A percentile compares a stretch with the other conserved stretches of the same genome.
Evolutionary conservation across 2,329 filamentous ascomycete genomes (phyloP).

Genomic region (Tolypocladium tundrense): DNA sequence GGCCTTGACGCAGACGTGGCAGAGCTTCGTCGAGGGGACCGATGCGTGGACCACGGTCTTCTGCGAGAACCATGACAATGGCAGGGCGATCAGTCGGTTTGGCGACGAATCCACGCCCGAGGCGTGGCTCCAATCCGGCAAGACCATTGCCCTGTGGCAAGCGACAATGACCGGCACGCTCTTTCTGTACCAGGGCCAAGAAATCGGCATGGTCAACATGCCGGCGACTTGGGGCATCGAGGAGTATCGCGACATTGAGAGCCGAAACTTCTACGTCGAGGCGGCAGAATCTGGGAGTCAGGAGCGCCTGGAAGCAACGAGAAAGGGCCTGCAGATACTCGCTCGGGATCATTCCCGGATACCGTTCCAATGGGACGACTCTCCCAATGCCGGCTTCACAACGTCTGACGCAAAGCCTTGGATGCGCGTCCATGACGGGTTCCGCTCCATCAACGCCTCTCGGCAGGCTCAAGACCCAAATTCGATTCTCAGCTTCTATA

Average conservation of each 20-base stretch:
- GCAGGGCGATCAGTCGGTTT: conserved; percentile 42
- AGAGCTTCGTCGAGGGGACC: conserved; percentile 35
- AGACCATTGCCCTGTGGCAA: conserved; percentile 42
- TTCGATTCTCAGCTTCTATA: conserved; percentile 51
- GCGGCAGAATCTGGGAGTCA: conserved; percentile 24
- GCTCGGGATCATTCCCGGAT: conserved; percentile 54
- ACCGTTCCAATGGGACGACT: conserved; percentile 56
- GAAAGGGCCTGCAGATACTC: conserved; percentile 43
- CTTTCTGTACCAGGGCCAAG: conserved; percentile 51
- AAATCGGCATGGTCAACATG: conserved; percentile 51
- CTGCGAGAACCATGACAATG: conserved; percentile 55
- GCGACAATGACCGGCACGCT: conserved; percentile 40
- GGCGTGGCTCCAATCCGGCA: conserved; percentile 33
- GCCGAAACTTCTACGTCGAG: conserved; percentile 39
- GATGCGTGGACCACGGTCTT: conserved; percentile 51
- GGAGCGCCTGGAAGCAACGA: conserved; percentile 31
- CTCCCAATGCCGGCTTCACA: conserved; percentile 52
- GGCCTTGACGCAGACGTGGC: conserved; percentile 32
- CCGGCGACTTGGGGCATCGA: conserved; percentile 38
- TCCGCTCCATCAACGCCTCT: conserved; percentile 43
- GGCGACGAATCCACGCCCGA: conserved; percentile 32
- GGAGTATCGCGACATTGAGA: conserved; percentile 45
- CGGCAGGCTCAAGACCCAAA: conserved; percentile 31
- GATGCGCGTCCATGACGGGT: conserved; percentile 58
- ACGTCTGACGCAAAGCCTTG: conserved; percentile 37